Percentiles rank a stretch among this genome's conserved stretches.
These are phyloP conservation scores for Alternaria novae-zelandiae DNA, from an alignment of 2,329 filamentous ascomycete genomes.

Conservation along the genomic window DNA sequence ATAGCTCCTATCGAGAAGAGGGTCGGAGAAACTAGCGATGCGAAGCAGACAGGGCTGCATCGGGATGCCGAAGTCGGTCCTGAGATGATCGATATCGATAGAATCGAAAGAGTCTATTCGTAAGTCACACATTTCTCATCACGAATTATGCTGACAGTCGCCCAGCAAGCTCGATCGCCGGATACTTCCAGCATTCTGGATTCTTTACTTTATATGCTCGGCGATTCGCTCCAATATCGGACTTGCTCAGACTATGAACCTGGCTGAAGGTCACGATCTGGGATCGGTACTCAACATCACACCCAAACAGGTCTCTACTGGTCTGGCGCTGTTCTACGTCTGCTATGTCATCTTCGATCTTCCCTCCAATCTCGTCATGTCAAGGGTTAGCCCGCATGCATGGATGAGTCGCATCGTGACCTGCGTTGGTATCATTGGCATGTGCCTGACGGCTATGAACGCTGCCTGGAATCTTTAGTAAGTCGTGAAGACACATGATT, in stretches of 20 bases:
- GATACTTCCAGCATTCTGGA: constrained; percentile 79
- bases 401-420: constrained; percentile 95
- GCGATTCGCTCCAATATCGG: constrained; percentile 92
- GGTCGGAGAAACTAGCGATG: constrained; percentile 14
- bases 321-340: constrained; percentile 88
- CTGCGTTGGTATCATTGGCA: constrained; percentile 82
- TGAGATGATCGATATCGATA: constrained; percentile 43
- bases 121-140: constrained; percentile 18
- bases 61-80: constrained; percentile 43
- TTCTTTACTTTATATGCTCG: constrained; percentile 89
- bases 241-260: constrained; percentile 94
- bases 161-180: constrained; percentile 63
- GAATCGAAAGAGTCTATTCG: constrained; percentile 48
- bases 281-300: constrained; percentile 71
- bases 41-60: constrained; percentile 35
- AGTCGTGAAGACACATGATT: constrained; percentile 30
- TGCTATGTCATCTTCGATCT: constrained; percentile 90
- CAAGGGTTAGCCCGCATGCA: constrained; percentile 78
- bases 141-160: constrained; percentile 6
- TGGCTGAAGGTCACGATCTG: constrained; percentile 73
- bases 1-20: constrained; percentile 25
- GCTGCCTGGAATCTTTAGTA: constrained; percentile 85
- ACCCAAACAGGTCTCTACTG: constrained; percentile 79
- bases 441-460: constrained; percentile 81
- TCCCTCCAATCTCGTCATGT: constrained; percentile 90